These are phyloP conservation scores for Saccharomyces pastorianus DNA, from an alignment of 1,139 yeast species.

Conservation along the genomic window DNA sequence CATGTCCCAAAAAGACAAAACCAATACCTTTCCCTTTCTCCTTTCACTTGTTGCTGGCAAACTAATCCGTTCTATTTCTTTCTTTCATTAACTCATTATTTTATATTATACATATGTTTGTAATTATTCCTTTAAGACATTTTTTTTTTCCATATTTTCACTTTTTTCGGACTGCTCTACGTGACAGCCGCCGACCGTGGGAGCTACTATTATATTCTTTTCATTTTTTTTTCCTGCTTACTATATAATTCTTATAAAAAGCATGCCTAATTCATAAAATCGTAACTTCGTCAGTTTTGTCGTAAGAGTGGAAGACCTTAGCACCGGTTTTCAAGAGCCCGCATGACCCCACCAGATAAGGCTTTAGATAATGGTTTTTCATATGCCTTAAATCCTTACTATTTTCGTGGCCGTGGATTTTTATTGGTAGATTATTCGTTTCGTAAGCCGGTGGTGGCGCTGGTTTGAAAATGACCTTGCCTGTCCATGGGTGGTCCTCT, in stretches of 20 bases:
- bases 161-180: too few species aligned
- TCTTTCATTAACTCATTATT: not conserved
- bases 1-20: not conserved
- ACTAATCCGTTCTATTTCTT: not conserved
- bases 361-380: slow-evolving; percentile 19
- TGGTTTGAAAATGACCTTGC: slow-evolving; percentile 42
- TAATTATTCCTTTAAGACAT: not conserved
- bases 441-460: slow-evolving; percentile 27
- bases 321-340: slow-evolving; percentile 15
- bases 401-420: slow-evolving; percentile 4
- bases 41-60: not conserved
- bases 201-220: too few species aligned
- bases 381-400: slow-evolving; percentile 4
- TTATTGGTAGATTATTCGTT: slow-evolving; percentile 26
- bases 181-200: too few species aligned
- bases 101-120: not conserved
- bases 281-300: not conserved
- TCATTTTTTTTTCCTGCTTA: not conserved
- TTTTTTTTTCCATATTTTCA: too few species aligned
- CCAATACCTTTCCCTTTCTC: not conserved
- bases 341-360: slow-evolving; percentile 21
- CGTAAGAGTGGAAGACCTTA: not conserved
- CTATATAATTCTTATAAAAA: not conserved
- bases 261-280: not conserved
- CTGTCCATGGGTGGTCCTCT: slow-evolving; percentile 48